These are phyloP conservation scores for Phytophthora nicotianae DNA, from an alignment of 352 stramenopile species.

Conservation along the genomic window DNA sequence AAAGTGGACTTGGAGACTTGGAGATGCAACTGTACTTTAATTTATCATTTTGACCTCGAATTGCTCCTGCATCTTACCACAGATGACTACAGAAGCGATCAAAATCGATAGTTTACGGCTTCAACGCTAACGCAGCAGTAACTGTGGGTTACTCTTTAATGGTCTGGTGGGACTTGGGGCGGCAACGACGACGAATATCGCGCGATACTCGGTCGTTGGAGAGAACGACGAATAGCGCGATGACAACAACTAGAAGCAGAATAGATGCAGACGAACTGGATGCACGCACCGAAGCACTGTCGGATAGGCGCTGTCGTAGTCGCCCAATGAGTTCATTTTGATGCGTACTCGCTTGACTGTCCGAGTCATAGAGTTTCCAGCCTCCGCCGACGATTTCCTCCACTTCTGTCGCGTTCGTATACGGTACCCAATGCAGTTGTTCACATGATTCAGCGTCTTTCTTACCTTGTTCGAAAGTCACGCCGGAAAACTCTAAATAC, in stretches of 20 bases:
- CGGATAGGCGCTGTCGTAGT: constrained; percentile 15
- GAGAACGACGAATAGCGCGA: constrained; percentile 46
- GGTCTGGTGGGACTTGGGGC: constrained; percentile 26
- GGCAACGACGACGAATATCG: constrained; percentile 49
- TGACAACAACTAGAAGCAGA: constrained; percentile 45
- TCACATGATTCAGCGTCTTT: constrained; percentile 61
- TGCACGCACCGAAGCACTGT: neutral
- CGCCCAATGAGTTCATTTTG: constrained; percentile 29
- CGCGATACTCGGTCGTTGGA: constrained; percentile 62
- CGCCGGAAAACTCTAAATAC: constrained; percentile 62
- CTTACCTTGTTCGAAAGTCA: constrained; percentile 52
- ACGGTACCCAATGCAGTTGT: constrained; percentile 67
- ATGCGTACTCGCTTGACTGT: constrained; percentile 7
- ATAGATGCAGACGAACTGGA: constrained; percentile 41
- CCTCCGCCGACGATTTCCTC: constrained; percentile 51
- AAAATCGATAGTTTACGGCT: neutral
- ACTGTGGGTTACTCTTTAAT: neutral
- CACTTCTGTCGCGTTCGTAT: constrained; percentile 43
- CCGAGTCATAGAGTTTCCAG: constrained; percentile 39
- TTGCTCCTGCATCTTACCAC: neutral
- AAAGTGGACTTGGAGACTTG: constrained; percentile 3
- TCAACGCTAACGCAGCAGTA: neutral
- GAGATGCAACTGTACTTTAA: neutral
- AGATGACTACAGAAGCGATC: neutral
- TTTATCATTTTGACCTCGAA: neutral